Percentiles rank a stretch among this genome's conserved stretches.
These are phyloP conservation scores for Phytophthora idaei DNA, from an alignment of 352 stramenopile genomes.

Conservation along the genomic window DNA sequence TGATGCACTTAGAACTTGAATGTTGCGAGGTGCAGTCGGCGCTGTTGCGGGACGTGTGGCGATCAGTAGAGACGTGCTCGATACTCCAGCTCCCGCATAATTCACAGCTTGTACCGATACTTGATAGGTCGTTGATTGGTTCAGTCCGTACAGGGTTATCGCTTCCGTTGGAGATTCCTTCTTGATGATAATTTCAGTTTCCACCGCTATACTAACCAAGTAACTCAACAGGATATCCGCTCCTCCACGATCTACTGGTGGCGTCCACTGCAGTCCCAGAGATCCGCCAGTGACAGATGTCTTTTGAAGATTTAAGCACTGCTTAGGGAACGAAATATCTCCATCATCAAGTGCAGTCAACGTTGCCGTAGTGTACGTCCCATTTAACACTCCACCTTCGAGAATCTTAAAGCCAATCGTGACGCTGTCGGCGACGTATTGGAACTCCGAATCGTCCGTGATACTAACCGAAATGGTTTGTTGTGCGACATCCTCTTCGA, in stretches of 20 bases:
- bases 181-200: constrained; percentile 15
- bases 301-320: constrained; percentile 38
- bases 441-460: constrained; percentile 45
- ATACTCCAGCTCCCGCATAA: constrained; percentile 23
- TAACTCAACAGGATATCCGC: constrained; percentile 35
- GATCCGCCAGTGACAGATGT: constrained; percentile 43
- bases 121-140: constrained; percentile 53
- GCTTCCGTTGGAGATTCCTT: constrained; percentile 4
- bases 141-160: constrained; percentile 46
- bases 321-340: constrained; percentile 56
- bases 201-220: constrained; percentile 26
- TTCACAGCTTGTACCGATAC: constrained; percentile 47
- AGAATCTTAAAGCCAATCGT: constrained; percentile 49
- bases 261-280: constrained; percentile 47
- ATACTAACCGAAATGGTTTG: constrained; percentile 38
- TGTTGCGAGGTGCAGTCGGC: constrained; percentile 36
- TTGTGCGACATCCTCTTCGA: constrained; percentile 33
- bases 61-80: constrained; percentile 30
- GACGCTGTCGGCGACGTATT: constrained; percentile 46
- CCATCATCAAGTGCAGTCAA: constrained; percentile 58
- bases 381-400: constrained; percentile 38
- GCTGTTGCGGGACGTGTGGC: constrained; percentile 31
- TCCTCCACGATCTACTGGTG: constrained; percentile 48
- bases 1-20: constrained; percentile 38
- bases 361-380: constrained; percentile 21